Percentiles rank a stretch among this genome's conserved stretches.
phyloP scores from a whole-genome alignment of 140 eudicot species.

The Senecio squalidus region DNA sequence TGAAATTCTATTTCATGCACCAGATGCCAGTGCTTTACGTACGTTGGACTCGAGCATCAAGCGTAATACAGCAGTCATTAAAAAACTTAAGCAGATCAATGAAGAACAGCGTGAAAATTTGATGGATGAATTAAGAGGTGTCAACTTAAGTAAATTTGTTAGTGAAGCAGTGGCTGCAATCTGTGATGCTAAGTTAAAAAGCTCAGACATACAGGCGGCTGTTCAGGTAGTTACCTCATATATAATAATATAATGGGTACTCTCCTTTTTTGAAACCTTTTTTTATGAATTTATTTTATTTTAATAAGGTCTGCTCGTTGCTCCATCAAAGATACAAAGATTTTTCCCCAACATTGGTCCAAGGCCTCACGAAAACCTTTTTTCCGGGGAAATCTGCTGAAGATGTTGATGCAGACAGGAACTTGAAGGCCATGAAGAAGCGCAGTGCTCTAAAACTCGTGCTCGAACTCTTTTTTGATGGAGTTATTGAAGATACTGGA shows the following conservation, averaged over 20 bases:
- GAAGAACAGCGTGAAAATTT: conserved; percentile 93
- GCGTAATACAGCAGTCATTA: conserved; percentile 95
- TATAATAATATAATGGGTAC: too few species aligned
- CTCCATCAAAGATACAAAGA: conserved; percentile 98
- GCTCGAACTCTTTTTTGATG: conserved; percentile 89
- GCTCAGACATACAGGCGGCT: conserved; percentile 93
- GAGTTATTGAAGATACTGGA: conserved; percentile 79
- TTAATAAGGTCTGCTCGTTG: conserved; percentile 82
- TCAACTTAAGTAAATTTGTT: conserved; percentile 92
- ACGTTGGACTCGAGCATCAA: conserved; percentile 94
- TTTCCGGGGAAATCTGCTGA: conserved; percentile 81
- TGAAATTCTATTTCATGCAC: conserved; percentile 9
- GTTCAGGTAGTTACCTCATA: conserved; percentile 58
- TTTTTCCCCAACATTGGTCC: conserved; percentile 77
- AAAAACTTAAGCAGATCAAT: conserved; percentile 86
- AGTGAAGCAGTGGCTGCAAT: conserved; percentile 97
- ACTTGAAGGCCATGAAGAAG: conserved; percentile 84
- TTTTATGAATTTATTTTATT: neutral
- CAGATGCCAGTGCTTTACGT: conserved; percentile 75
- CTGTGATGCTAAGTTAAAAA: conserved; percentile 86
- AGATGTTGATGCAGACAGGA: conserved; percentile 77
- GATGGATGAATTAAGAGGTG: conserved; percentile 84
- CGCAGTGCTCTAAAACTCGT: conserved; percentile 91
- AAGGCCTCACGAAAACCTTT: conserved; percentile 76
- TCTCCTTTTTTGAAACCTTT: neutral